phyloP scores from a whole-genome alignment of 169 alveolate species.

The Cyclospora cayetanensis region DNA sequence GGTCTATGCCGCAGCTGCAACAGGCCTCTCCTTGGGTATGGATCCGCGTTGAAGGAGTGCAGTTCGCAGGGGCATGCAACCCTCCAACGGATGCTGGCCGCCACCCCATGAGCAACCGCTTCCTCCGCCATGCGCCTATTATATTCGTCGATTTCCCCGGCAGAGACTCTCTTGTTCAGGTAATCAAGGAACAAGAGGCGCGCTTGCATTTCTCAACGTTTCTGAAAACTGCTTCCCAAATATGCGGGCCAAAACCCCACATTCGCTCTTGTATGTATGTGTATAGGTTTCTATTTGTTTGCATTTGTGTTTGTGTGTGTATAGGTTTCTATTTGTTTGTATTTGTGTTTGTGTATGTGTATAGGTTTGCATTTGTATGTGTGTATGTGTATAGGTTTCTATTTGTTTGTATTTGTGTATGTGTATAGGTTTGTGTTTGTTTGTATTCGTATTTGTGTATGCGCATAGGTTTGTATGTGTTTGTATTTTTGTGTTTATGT shows the following conservation, averaged over 20 bases:
- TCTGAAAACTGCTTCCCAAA: not conserved
- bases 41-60: constrained; percentile 96
- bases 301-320: no score
- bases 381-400: not conserved
- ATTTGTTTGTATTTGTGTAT: not conserved
- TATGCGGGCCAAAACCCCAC: not conserved
- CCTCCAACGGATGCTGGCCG: constrained; percentile 99
- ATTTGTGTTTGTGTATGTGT: not conserved
- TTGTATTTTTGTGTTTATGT: no score
- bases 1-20: constrained; percentile 85
- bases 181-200: constrained; percentile 61
- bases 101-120: constrained; percentile 96
- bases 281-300: no score
- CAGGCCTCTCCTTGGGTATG: constrained; percentile 79
- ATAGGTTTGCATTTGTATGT: not conserved
- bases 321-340: no score
- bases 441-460: not conserved
- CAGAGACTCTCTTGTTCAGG: constrained; percentile 94
- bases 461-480: not conserved
- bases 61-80: constrained; percentile 98
- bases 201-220: not conserved
- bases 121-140: constrained; percentile 95
- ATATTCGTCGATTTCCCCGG: constrained; percentile 99
- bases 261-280: not conserved
- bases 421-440: not conserved